A percentile compares a stretch with the other conserved stretches of the same genome.
phyloP scores from a whole-genome alignment of 164 flowering plant genomes.

The Aristolochia fimbriata region DNA sequence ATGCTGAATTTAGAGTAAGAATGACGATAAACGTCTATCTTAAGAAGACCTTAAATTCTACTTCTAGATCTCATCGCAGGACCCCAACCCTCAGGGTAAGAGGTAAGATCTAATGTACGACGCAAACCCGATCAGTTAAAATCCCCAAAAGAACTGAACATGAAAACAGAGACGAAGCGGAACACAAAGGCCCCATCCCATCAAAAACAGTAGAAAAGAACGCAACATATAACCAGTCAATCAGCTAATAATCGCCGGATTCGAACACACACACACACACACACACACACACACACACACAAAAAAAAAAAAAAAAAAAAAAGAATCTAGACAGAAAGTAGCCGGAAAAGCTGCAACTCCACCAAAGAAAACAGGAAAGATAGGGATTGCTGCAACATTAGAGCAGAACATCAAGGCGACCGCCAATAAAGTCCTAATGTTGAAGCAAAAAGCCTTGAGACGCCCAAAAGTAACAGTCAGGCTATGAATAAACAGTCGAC shows the following conservation, averaged over 20 bases:
- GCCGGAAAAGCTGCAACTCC: conserved; percentile 3
- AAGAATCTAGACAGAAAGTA: conserved; percentile 2
- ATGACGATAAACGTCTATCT: no score
- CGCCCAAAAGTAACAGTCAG: background rate
- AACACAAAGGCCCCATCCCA: background rate
- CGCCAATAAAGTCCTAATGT: background rate
- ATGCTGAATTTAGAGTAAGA: no score
- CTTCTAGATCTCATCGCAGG: no score
- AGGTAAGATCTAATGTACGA: background rate
- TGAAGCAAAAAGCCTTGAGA: background rate
- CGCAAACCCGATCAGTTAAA: background rate
- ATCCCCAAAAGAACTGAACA: background rate
- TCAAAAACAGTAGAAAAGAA: background rate
- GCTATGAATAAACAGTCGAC: no score
- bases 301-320: no score
- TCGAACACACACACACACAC: no score
- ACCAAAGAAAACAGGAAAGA: background rate
- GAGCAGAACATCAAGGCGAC: background rate
- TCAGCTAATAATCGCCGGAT: background rate
- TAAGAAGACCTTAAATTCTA: no score
- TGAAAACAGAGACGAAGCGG: background rate
- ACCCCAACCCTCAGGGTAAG: background rate
- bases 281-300: no score
- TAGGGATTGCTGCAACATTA: background rate
- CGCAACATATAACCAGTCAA: background rate